Percentiles rank a stretch among this genome's conserved stretches.
Conservation (phyloP, 768 basidiomycete species). For the Leccinum broughii region DNA sequence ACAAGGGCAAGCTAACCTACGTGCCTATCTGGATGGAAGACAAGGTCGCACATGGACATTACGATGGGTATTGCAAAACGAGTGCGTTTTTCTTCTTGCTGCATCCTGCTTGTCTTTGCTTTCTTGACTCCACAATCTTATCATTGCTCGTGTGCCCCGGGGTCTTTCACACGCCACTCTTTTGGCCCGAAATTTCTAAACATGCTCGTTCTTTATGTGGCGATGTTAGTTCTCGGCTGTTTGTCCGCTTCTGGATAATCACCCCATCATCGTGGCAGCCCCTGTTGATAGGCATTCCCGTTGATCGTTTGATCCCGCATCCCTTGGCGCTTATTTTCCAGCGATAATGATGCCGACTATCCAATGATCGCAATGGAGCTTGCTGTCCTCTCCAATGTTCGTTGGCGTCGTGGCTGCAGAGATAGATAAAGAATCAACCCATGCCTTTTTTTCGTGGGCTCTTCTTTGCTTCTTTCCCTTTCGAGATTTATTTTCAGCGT, state of each 20-base stretch:
- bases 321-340: neutral
- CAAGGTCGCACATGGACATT: conserved; percentile 88
- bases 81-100: conserved; percentile 53
- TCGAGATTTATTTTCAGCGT: neutral
- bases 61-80: conserved; percentile 97
- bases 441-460: neutral
- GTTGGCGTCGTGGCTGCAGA: neutral
- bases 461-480: conserved; percentile 1
- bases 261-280: neutral
- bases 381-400: neutral
- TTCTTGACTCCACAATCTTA: conserved; percentile 5
- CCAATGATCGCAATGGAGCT: neutral
- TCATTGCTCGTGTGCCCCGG: neutral
- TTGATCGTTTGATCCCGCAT: conserved; percentile 12
- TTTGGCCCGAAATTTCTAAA: conserved; percentile 14
- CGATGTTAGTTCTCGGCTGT: neutral
- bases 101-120: neutral
- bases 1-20: conserved; percentile 62
- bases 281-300: neutral
- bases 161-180: neutral
- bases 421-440: conserved; percentile 5
- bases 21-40: conserved; percentile 92
- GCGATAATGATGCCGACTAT: neutral
- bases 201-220: conserved; percentile 1
- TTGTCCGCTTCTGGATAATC: conserved; percentile 7